These are phyloP conservation scores for Aspergillaceae sp. DNA, from an alignment of 2,329 filamentous ascomycete genomes.

Conservation along the genomic window DNA sequence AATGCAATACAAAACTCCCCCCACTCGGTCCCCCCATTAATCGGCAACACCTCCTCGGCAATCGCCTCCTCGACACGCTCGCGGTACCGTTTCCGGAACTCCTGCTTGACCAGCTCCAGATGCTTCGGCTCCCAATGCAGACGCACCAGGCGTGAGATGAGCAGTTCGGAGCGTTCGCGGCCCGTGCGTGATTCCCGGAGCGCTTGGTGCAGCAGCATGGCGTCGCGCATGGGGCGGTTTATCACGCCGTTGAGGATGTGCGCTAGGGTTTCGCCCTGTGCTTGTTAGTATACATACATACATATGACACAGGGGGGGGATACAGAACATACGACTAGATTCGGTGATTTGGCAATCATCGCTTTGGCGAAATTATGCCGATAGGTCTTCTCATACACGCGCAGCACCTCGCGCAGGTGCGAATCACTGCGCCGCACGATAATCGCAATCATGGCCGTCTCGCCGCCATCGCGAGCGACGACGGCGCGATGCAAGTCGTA, in stretches of 20 bases:
- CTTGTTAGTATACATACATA: slow-evolving; percentile 5
- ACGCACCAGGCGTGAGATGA: slow-evolving; percentile 79
- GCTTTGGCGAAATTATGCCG: slow-evolving; percentile 77
- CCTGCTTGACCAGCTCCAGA: slow-evolving; percentile 67
- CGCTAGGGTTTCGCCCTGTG: slow-evolving; percentile 80
- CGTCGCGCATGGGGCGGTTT: slow-evolving; percentile 88
- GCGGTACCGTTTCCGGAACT: slow-evolving; percentile 71
- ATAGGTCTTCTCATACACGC: slow-evolving; percentile 65
- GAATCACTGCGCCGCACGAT: slow-evolving; percentile 70
- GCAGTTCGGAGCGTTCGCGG: slow-evolving; percentile 70
- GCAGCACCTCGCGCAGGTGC: slow-evolving; percentile 72
- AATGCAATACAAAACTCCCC: slow-evolving; percentile 66
- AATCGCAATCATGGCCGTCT: slow-evolving; percentile 78
- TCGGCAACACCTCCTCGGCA: slow-evolving; percentile 61
- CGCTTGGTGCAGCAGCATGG: slow-evolving; percentile 82
- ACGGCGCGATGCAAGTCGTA: slow-evolving; percentile 61
- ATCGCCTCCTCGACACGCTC: slow-evolving; percentile 69
- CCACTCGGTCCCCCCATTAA: slow-evolving; percentile 49
- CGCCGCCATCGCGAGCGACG: slow-evolving; percentile 66
- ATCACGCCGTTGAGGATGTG: slow-evolving; percentile 96
- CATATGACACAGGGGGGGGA: slow-evolving; percentile 1
- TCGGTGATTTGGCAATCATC: slow-evolving; percentile 78
- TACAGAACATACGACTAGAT: slow-evolving; percentile 68
- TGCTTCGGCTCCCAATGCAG: slow-evolving; percentile 88
- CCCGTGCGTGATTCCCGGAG: slow-evolving; percentile 63